Evolutionary conservation across 2,329 filamentous ascomycete species (phyloP).

Genomic region (Verticillium tricorpus): DNA sequence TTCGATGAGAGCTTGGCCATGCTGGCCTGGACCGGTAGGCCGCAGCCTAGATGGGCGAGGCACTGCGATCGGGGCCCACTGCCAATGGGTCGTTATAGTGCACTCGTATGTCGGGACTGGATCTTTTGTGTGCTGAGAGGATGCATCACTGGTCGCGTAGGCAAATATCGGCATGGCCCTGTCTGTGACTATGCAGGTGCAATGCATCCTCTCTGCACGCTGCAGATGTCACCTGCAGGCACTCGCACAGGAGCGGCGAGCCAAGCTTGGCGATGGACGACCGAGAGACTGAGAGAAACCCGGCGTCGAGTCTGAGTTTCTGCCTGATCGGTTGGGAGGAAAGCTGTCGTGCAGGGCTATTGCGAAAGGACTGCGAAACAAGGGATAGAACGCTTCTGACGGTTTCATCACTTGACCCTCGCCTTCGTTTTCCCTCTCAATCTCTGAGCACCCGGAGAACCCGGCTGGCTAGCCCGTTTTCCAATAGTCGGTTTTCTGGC

Average conservation of each 20-base stretch:
- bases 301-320: too few species aligned
- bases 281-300: background rate
- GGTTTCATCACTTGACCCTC: background rate
- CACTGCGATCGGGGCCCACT: too few species aligned
- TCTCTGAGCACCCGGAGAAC: background rate
- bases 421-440: background rate
- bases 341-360: too few species aligned
- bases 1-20: too few species aligned
- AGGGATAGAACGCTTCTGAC: too few species aligned
- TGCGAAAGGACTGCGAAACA: too few species aligned
- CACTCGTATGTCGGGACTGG: too few species aligned
- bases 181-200: background rate
- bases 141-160: background rate
- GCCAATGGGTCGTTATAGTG: too few species aligned
- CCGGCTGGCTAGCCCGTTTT: background rate
- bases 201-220: background rate
- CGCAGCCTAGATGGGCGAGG: too few species aligned
- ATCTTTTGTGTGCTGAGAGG: background rate
- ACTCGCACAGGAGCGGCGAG: background rate
- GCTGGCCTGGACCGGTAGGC: too few species aligned
- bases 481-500: too few species aligned
- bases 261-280: background rate
- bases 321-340: too few species aligned
- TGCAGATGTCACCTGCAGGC: slow-evolving; percentile 1
- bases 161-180: background rate